These are phyloP conservation scores for Sphaerulina musiva DNA, from an alignment of 2,329 filamentous ascomycete genomes.

Conservation along the genomic window DNA sequence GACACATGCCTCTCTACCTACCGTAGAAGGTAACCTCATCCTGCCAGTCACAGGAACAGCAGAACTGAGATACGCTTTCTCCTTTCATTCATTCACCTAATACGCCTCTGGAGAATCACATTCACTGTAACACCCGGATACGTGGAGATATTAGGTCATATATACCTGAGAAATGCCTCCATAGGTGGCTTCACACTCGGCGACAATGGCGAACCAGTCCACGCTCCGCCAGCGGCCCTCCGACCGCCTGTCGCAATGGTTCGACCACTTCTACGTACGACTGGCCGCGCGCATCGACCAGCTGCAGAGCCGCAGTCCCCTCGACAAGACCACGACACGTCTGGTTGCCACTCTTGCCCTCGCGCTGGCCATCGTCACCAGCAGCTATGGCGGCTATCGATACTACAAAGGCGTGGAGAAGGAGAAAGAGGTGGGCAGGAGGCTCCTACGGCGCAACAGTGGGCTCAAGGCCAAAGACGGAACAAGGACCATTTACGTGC, in stretches of 20 bases:
- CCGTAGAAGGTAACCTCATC: neutral
- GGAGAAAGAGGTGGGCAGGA: conserved; percentile 75
- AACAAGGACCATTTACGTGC: conserved; percentile 88
- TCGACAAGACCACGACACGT: conserved; percentile 63
- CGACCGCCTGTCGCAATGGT: conserved; percentile 30
- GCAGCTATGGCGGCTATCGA: conserved; percentile 69
- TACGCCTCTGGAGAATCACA: neutral
- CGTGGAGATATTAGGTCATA: neutral
- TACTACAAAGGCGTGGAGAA: conserved; percentile 67
- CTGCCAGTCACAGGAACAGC: neutral
- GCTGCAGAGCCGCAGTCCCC: conserved; percentile 46
- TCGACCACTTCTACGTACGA: conserved; percentile 38
- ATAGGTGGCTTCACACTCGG: neutral
- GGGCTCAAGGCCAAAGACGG: conserved; percentile 92
- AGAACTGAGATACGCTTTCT: neutral
- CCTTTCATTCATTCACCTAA: neutral
- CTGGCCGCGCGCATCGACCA: conserved; percentile 42
- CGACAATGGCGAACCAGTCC: conserved; percentile 75
- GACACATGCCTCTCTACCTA: neutral
- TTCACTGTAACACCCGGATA: neutral
- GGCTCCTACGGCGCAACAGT: conserved; percentile 82
- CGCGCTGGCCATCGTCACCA: conserved; percentile 68
- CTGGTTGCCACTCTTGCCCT: conserved; percentile 71
- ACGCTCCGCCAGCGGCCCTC: conserved; percentile 52
- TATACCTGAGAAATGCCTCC: neutral